Base-by-base conservation (phyloP, 345 rosid genomes). In the Moricandia moricandioides region DNA sequence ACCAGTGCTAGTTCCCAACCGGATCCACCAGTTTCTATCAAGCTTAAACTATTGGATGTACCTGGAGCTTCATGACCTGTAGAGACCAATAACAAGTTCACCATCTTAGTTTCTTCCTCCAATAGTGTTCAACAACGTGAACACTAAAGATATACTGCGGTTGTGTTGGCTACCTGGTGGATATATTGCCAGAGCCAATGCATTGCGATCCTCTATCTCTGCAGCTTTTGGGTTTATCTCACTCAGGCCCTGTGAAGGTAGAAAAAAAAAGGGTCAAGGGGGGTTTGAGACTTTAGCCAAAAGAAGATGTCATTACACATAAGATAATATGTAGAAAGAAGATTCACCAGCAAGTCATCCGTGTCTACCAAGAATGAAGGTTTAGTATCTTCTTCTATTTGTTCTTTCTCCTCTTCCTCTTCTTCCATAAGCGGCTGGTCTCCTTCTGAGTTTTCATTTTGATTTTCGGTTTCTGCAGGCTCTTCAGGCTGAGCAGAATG, bases 1-100 rank as follows among this genome's bases (percentile, higher is more conserved):
- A 92, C 94, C 66, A 95, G 87, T 16, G 98, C 97, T 34, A 95
- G 74, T 80, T 95, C 99, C 99, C 99, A 96, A 62, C 98, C 93
- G 21, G 88, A 82, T 77, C 88, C 93, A 80, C 83, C 72, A 39
- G 82, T 75, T 73, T 73, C 78, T 67, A 64, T 31, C 84, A 83
- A 80, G 85, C 74, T 12, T 91, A 76, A 77, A 72, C 69, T 49
- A 84, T 86, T 82, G 82, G 94, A 75, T 87, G 73, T 73, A 0
- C 69, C 81, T 49, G 57, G 77, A 49, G 69, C 73, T 67, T 72
- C 81, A 39, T 72, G 91, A 71, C 84, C 96, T 86, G 85, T 71
- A 82, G 52, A 39, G 74, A 52, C 70, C 52, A 82, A 56, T 57
- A 68, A 21, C 9, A 73, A 45, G 34, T 17, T 58, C 57, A 63